Evolutionary conservation across 139 green algal genomes (phyloP).

Genomic region (Coccomyxa sp.): DNA sequence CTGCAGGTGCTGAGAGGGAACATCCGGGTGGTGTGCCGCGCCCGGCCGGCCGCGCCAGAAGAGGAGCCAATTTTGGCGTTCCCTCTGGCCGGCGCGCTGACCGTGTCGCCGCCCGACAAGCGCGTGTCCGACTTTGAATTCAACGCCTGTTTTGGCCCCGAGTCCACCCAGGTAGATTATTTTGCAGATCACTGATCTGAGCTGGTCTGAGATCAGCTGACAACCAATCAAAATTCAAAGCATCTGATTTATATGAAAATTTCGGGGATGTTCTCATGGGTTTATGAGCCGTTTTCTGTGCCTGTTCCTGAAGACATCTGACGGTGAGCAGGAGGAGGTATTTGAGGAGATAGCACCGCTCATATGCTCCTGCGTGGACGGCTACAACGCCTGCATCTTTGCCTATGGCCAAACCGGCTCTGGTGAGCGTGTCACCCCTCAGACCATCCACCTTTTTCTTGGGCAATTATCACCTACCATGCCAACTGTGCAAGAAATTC

Average conservation of each 20-base stretch:
- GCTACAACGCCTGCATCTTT: constrained; percentile 78
- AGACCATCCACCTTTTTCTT: not conserved
- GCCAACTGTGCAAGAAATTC: too few species aligned
- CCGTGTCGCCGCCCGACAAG: constrained; percentile 30
- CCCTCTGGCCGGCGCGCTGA: constrained; percentile 17
- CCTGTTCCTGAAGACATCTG: too few species aligned
- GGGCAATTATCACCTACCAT: too few species aligned
- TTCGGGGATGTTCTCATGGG: too few species aligned
- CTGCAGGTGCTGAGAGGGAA: constrained; percentile 79
- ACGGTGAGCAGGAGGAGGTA: constrained; percentile 27
- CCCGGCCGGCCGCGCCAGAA: constrained; percentile 38
- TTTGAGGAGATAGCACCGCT: constrained; percentile 55
- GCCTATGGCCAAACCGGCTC: constrained; percentile 73
- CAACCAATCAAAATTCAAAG: too few species aligned
- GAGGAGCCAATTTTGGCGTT: constrained; percentile 22
- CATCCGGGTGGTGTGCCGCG: constrained; percentile 84
- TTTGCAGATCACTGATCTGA: too few species aligned
- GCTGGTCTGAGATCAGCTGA: too few species aligned
- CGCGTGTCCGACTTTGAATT: constrained; percentile 57
- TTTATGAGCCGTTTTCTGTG: too few species aligned
- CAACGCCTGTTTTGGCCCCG: constrained; percentile 13
- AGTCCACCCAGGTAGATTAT: not conserved
- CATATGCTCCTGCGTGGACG: constrained; percentile 56
- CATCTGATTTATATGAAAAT: too few species aligned
- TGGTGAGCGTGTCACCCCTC: not conserved